These are phyloP conservation scores for Lentinus tigrinus DNA, from an alignment of 768 basidiomycete species.

Conservation along the genomic window DNA sequence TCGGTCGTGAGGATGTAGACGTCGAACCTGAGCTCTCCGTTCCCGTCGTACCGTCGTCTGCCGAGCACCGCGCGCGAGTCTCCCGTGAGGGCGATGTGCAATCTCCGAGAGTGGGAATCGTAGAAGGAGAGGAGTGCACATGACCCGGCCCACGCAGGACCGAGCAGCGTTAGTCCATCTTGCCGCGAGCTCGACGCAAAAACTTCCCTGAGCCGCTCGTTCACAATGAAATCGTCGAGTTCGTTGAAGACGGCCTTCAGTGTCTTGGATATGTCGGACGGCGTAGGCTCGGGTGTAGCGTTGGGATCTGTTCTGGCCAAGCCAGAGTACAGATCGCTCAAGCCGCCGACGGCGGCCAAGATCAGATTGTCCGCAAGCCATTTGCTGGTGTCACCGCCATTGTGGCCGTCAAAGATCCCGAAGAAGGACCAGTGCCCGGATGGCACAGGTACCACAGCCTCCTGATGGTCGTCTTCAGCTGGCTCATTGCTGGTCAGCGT, in stretches of 20 bases:
- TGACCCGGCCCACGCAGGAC: constrained; percentile 37
- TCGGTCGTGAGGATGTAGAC: constrained; percentile 40
- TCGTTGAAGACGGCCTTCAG: constrained; percentile 38
- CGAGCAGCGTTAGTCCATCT: constrained; percentile 31
- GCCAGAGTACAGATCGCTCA: constrained; percentile 21
- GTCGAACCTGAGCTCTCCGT: constrained; percentile 35
- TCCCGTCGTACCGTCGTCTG: constrained; percentile 28
- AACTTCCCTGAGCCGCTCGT: constrained; percentile 30
- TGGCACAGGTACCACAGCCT: constrained; percentile 22
- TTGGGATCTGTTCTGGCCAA: not conserved
- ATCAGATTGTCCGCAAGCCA: constrained; percentile 35
- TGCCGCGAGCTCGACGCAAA: constrained; percentile 27
- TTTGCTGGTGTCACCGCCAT: constrained; percentile 32
- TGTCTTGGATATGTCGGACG: constrained; percentile 33
- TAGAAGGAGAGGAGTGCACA: constrained; percentile 47
- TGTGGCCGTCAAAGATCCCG: constrained; percentile 33
- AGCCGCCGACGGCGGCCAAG: constrained; percentile 20
- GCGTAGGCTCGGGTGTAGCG: constrained; percentile 8
- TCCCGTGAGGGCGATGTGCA: constrained; percentile 45
- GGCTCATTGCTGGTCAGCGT: constrained; percentile 24
- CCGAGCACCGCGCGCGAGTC: constrained; percentile 52
- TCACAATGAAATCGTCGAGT: constrained; percentile 43
- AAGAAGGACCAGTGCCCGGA: constrained; percentile 34
- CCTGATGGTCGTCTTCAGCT: constrained; percentile 27
- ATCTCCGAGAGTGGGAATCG: constrained; percentile 36